Conservation (phyloP, 306 rosid species). For the Fragaria iinumae region DNA sequence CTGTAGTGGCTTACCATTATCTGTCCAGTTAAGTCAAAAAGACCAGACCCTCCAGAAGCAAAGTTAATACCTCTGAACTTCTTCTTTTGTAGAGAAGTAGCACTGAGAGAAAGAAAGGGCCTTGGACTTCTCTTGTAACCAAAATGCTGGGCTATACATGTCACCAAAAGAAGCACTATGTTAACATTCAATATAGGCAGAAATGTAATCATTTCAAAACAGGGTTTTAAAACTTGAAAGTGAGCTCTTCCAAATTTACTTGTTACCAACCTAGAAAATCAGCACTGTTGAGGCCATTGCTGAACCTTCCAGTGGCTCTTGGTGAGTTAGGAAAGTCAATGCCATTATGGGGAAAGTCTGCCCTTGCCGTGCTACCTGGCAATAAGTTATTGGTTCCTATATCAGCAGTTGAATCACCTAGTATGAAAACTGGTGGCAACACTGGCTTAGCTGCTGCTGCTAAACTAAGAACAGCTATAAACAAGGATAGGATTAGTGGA, state of each 20-base stretch:
- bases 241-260: background rate
- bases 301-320: constrained; percentile 35
- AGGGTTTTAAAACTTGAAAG: background rate
- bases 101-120: constrained; percentile 25
- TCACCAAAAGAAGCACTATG: background rate
- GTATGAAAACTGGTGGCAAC: constrained; percentile 19
- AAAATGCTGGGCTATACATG: constrained; percentile 11
- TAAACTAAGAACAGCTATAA: background rate
- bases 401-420: constrained; percentile 36
- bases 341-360: constrained; percentile 33
- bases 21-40: constrained; percentile 27
- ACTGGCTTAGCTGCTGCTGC: constrained; percentile 16
- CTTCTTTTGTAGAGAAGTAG: background rate
- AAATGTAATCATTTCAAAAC: background rate
- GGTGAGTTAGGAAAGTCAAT: constrained; percentile 24
- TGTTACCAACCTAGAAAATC: constrained; percentile 27
- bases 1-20: constrained; percentile 2
- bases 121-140: constrained; percentile 28
- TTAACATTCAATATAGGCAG: background rate
- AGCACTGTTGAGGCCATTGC: constrained; percentile 34
- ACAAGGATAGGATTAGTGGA: background rate
- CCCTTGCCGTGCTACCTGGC: constrained; percentile 22
- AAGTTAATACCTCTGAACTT: constrained; percentile 29
- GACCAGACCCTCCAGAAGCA: constrained; percentile 36
- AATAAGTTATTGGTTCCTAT: constrained; percentile 37